These are phyloP conservation scores for Juglanconis juglandina DNA, from an alignment of 2,329 filamentous ascomycete species.

Conservation along the genomic window DNA sequence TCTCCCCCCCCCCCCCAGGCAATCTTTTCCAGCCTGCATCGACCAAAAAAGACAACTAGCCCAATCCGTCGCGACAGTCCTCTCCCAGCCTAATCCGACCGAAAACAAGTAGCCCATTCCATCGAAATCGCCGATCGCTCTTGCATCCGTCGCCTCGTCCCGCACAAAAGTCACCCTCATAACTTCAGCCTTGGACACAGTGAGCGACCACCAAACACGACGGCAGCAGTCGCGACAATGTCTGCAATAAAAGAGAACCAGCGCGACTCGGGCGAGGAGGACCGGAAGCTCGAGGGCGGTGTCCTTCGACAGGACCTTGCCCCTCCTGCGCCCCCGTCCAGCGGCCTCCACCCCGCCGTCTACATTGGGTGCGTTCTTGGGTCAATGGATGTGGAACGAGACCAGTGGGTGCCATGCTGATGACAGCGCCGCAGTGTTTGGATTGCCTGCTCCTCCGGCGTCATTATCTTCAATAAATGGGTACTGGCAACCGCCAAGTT, in stretches of 20 bases:
- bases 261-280: constrained; percentile 19
- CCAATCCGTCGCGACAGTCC: too few species aligned
- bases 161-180: not conserved
- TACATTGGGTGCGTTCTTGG: constrained; percentile 59
- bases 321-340: constrained; percentile 14
- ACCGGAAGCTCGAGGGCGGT: constrained; percentile 19
- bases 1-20: too few species aligned
- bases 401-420: not conserved
- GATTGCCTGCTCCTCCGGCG: constrained; percentile 83
- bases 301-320: constrained; percentile 13
- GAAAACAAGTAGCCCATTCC: too few species aligned
- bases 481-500: constrained; percentile 79
- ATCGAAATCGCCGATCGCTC: too few species aligned
- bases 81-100: too few species aligned
- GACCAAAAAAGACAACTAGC: too few species aligned
- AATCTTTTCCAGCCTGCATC: too few species aligned
- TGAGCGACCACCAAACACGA: not conserved
- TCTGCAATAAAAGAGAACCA: constrained; percentile 19
- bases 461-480: constrained; percentile 97
- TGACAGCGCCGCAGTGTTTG: constrained; percentile 59
- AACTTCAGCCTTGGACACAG: not conserved
- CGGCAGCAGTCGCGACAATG: constrained; percentile 2
- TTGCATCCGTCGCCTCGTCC: not conserved
- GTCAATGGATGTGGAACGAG: not conserved
- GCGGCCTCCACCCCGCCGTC: constrained; percentile 64